These are phyloP conservation scores for Chiua virens DNA, from an alignment of 768 basidiomycete genomes.

Conservation along the genomic window DNA sequence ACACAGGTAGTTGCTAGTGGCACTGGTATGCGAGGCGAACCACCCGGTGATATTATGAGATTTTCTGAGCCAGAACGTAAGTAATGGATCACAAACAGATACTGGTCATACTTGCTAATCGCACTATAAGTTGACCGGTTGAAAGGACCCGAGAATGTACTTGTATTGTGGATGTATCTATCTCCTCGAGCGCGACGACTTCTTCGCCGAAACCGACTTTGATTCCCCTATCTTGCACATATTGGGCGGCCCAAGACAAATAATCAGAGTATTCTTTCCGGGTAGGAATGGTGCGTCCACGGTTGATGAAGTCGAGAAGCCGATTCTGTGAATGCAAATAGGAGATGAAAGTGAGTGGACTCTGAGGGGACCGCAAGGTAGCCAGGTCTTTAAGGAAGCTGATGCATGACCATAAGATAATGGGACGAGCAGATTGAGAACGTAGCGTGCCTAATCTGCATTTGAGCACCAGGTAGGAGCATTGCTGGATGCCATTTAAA, in stretches of 20 bases:
- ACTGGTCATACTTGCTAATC: slow-evolving; percentile 40
- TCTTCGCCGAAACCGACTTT: slow-evolving; percentile 47
- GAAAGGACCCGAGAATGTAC: slow-evolving; percentile 37
- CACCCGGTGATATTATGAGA: slow-evolving; percentile 52
- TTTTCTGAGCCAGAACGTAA: slow-evolving; percentile 34
- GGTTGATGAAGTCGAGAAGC: slow-evolving; percentile 53
- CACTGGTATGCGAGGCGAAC: slow-evolving; percentile 43
- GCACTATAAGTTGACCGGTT: slow-evolving; percentile 34
- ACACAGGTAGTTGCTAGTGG: slow-evolving; percentile 31
- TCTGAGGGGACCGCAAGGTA: slow-evolving; percentile 50
- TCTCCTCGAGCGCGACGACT: slow-evolving; percentile 40
- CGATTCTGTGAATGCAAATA: slow-evolving; percentile 52
- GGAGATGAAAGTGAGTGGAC: slow-evolving; percentile 51
- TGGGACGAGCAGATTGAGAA: background rate
- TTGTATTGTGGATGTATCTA: slow-evolving; percentile 35
- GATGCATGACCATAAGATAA: slow-evolving; percentile 3
- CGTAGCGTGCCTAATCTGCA: slow-evolving; percentile 49
- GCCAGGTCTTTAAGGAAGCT: slow-evolving; percentile 57
- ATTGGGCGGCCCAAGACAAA: slow-evolving; percentile 49
- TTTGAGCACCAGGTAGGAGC: slow-evolving; percentile 49
- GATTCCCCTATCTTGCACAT: slow-evolving; percentile 44
- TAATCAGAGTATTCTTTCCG: slow-evolving; percentile 57
- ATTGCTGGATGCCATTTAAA: slow-evolving; percentile 60
- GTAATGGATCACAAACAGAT: background rate
- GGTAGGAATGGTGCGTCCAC: slow-evolving; percentile 49